phyloP scores from a whole-genome alignment of 352 stramenopile species.

The Globisporangium canariense region DNA sequence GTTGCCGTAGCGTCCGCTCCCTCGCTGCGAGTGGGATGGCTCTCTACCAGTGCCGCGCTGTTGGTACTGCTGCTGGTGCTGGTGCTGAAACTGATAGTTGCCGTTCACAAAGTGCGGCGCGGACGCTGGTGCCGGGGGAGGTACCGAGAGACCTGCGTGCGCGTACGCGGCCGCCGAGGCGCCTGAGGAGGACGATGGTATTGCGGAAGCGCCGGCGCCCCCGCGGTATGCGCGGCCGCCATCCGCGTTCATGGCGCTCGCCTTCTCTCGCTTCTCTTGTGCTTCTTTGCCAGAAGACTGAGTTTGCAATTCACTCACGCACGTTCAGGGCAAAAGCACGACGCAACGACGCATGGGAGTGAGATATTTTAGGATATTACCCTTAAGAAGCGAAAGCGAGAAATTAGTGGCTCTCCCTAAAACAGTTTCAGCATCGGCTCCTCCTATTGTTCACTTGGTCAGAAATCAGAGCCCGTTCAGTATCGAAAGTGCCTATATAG shows the following conservation, averaged over 20 bases:
- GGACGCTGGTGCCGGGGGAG: slow-evolving; percentile 10
- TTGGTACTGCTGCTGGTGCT: slow-evolving; percentile 11
- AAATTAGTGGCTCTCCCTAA: too few relatives aligned
- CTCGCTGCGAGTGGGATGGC: not conserved
- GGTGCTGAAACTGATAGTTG: slow-evolving; percentile 18
- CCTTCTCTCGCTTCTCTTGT: not conserved
- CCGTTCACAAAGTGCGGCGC: slow-evolving; percentile 18
- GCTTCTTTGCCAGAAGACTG: not conserved
- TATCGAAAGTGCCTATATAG: too few relatives aligned
- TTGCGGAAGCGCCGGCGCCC: not conserved
- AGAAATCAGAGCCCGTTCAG: too few relatives aligned
- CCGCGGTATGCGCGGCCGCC: slow-evolving; percentile 9
- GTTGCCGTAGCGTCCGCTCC: slow-evolving; percentile 10
- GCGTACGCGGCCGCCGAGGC: not conserved
- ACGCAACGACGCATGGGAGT: not conserved
- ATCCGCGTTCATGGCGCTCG: slow-evolving; percentile 14
- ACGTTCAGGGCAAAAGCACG: not conserved
- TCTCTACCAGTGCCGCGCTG: not conserved
- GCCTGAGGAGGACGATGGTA: slow-evolving; percentile 2
- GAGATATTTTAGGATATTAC: too few relatives aligned
- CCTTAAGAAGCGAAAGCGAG: too few relatives aligned
- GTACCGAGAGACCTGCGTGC: not conserved
- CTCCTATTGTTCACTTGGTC: too few relatives aligned
- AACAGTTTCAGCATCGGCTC: too few relatives aligned
- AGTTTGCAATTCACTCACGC: not conserved